These are phyloP conservation scores for Fusarium tjaetaba DNA, from an alignment of 2,329 filamentous ascomycete genomes.

Conservation along the genomic window DNA sequence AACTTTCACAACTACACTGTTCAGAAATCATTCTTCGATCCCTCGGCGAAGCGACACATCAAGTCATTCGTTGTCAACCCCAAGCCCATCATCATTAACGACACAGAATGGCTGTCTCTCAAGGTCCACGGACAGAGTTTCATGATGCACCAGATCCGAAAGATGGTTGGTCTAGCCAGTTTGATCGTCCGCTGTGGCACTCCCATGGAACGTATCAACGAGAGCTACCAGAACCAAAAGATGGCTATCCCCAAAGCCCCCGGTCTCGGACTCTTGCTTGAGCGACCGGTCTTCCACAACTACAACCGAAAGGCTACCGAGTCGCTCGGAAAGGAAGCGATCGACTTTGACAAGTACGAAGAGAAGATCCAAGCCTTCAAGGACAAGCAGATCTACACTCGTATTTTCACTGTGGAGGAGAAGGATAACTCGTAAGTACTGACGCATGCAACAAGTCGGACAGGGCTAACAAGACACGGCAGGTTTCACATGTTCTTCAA, in stretches of 20 bases:
- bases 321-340: conserved; percentile 70
- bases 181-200: conserved; percentile 86
- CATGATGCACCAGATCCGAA: conserved; percentile 99
- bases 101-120: conserved; percentile 94
- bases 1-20: conserved; percentile 99
- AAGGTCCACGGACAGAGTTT: conserved; percentile 98
- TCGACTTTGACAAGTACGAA: conserved; percentile 83
- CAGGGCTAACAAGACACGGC: conserved; percentile 23
- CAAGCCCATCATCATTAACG: conserved; percentile 82
- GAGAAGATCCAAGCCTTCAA: conserved; percentile 89
- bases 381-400: conserved; percentile 87
- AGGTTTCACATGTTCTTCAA: conserved; percentile 83
- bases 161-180: conserved; percentile 95
- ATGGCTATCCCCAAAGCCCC: conserved; percentile 96
- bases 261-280: conserved; percentile 85
- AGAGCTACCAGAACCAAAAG: conserved; percentile 77
- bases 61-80: conserved; percentile 86
- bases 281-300: conserved; percentile 88
- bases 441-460: neutral
- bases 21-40: conserved; percentile 82
- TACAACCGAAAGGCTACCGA: conserved; percentile 81
- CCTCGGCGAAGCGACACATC: conserved; percentile 89
- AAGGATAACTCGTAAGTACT: conserved; percentile 81
- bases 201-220: conserved; percentile 73
- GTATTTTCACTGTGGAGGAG: conserved; percentile 91